phyloP scores from a whole-genome alignment of 768 basidiomycete species.

The Russula earlei region DNA sequence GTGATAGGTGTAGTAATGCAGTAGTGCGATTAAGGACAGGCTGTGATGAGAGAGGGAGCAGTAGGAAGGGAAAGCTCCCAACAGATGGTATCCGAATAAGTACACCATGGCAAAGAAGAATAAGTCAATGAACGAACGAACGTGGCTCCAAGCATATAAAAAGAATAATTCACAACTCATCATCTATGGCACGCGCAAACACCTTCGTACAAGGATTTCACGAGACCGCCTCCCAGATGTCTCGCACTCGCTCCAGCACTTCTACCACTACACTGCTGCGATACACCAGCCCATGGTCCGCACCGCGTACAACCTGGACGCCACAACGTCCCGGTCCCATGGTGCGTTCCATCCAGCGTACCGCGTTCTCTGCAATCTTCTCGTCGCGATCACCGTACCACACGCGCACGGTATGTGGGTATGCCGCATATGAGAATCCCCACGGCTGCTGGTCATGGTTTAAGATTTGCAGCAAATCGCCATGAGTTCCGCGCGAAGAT shows the following conservation, averaged over 20 bases:
- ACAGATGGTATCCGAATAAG: conserved; percentile 15
- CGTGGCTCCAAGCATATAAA: background rate
- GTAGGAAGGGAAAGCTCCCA: background rate
- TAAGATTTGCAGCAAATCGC: conserved; percentile 85
- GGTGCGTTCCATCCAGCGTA: conserved; percentile 84
- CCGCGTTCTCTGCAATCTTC: conserved; percentile 83
- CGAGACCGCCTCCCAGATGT: conserved; percentile 29
- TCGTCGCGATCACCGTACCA: conserved; percentile 96
- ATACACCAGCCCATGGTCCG: conserved; percentile 92
- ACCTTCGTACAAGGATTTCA: background rate
- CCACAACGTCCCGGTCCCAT: conserved; percentile 69
- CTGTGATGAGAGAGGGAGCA: conserved; percentile 1
- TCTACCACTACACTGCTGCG: conserved; percentile 80
- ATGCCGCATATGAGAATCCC: conserved; percentile 83
- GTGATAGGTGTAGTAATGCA: conserved; percentile 3
- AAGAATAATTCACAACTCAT: background rate
- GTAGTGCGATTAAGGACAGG: conserved; percentile 2
- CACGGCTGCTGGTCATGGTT: conserved; percentile 82
- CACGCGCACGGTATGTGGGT: conserved; percentile 66
- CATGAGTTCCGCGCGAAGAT: conserved; percentile 82
- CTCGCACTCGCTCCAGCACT: conserved; percentile 61
- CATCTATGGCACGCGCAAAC: background rate
- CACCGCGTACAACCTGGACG: conserved; percentile 77
- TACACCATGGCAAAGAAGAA: conserved; percentile 12
- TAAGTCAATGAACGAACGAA: background rate